These are phyloP conservation scores for Neoboletus subvelutipes DNA, from an alignment of 768 basidiomycete species.

Conservation along the genomic window DNA sequence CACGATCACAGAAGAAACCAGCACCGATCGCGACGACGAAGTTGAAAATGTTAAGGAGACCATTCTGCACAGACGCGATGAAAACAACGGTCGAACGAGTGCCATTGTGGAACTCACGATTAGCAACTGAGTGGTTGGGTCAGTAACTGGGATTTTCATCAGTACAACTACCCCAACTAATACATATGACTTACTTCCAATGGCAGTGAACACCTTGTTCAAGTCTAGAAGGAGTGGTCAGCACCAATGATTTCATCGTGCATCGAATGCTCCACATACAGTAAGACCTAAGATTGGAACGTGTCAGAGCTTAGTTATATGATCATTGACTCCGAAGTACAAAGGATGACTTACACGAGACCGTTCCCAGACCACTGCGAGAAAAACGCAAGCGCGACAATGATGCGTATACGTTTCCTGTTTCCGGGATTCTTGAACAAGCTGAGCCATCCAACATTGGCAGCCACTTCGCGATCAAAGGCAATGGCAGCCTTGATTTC, in stretches of 20 bases:
- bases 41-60: constrained; percentile 54
- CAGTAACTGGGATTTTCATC: constrained; percentile 34
- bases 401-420: not conserved
- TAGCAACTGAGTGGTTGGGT: constrained; percentile 43
- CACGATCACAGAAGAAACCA: constrained; percentile 47
- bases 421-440: not conserved
- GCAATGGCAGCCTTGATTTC: not conserved
- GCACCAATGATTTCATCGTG: not conserved
- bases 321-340: not conserved
- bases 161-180: not conserved
- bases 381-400: not conserved
- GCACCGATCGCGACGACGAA: constrained; percentile 52
- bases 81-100: not conserved
- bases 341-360: constrained; percentile 32
- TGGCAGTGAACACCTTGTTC: constrained; percentile 51
- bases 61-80: constrained; percentile 39
- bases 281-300: constrained; percentile 17
- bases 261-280: constrained; percentile 21
- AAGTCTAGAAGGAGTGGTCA: constrained; percentile 34
- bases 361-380: not conserved
- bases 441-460: not conserved
- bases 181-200: constrained; percentile 34
- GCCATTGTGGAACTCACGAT: constrained; percentile 30
- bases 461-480: not conserved
- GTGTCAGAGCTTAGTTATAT: not conserved